A percentile compares a stretch with the other conserved stretches of the same genome.
These are phyloP conservation scores for Rhodofomes roseus DNA, from an alignment of 1,284 basidiomycete species.

Conservation along the genomic window DNA sequence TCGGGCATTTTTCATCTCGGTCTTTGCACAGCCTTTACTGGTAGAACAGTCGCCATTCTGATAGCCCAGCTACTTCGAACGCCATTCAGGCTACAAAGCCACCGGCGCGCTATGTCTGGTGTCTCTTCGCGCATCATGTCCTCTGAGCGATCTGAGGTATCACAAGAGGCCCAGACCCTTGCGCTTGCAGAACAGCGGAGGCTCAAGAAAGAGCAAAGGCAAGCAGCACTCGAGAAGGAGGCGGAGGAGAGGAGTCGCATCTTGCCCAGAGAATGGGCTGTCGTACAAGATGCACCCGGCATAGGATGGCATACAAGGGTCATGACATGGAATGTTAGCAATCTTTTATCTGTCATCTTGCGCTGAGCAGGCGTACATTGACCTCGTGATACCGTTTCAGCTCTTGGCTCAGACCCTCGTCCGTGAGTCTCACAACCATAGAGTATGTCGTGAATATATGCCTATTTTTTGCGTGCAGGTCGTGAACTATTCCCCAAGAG, in stretches of 20 bases:
- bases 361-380: slow-evolving; percentile 15
- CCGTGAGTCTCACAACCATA: slow-evolving; percentile 46
- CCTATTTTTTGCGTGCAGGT: slow-evolving; percentile 46
- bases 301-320: slow-evolving; percentile 39
- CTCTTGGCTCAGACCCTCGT: slow-evolving; percentile 75
- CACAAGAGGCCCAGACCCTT: not conserved
- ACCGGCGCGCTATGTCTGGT: no score
- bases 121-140: no score
- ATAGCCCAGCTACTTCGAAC: not conserved
- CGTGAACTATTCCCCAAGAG: slow-evolving; percentile 83
- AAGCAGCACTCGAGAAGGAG: slow-evolving; percentile 9
- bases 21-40: no score
- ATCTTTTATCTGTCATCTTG: slow-evolving; percentile 20
- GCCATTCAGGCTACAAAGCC: no score
- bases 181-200: slow-evolving; percentile 52
- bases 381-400: slow-evolving; percentile 39
- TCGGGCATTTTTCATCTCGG: no score
- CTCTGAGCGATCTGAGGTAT: not conserved
- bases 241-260: slow-evolving; percentile 33
- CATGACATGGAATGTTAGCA: slow-evolving; percentile 76
- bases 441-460: not conserved
- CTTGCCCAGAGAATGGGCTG: slow-evolving; percentile 51
- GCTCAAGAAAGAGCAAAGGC: slow-evolving; percentile 37
- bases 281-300: slow-evolving; percentile 24
- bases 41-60: no score